Base-by-base conservation (phyloP, 2,329 filamentous ascomycete genomes). In the Neonectria magnoliae region DNA sequence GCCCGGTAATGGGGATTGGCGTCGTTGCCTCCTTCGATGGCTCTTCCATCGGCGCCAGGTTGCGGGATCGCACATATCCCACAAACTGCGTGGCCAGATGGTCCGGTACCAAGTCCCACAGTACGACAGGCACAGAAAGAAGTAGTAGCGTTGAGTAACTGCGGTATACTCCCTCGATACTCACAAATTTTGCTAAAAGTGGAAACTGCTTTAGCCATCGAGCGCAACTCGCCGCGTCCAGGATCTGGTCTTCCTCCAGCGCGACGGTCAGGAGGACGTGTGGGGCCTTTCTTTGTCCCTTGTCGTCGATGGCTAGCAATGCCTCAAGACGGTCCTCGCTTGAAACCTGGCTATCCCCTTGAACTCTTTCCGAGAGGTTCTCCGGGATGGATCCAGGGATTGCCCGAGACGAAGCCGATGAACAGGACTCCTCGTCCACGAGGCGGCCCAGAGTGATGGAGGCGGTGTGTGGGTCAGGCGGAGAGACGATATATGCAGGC, bases 151-250 rank as follows among this genome's bases (percentile, higher is more conserved):
- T 73, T 47, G 71, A 73, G 55, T 73, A 74, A 20, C 71, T 71
- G 38, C 63, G 61, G 31, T 73, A 73, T 29, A 71, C 66, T 41
- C 65, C 71, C 57, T 73, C 71, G 18, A 73, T 62, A 27, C 66
- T 73, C 14, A 71, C 71, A 16, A 62, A 71, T 51, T 68, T 73
- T 51, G 71, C 71, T 36, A 74, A 62, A 44, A 73, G 71, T 53
- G 71, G 71, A 51, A 73, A 74, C 52, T 73, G 71, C 66, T 74
- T 74, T n/a, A 73, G 27, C 71, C 71, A 73, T 60, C 71, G 71
- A 58, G 61, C 57, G 22, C 71, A 74, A 59, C 69, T 74, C 7
- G 67, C 64, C 18, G 71, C 67, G 64, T 73, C 71, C 9, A 73
- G 62, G 29, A 70, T 64, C 53, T 73, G 71, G 27, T 73, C 65